Evolutionary conservation across 2,329 filamentous ascomycete genomes (phyloP).

Genomic region (Coleophoma crateriformis): DNA sequence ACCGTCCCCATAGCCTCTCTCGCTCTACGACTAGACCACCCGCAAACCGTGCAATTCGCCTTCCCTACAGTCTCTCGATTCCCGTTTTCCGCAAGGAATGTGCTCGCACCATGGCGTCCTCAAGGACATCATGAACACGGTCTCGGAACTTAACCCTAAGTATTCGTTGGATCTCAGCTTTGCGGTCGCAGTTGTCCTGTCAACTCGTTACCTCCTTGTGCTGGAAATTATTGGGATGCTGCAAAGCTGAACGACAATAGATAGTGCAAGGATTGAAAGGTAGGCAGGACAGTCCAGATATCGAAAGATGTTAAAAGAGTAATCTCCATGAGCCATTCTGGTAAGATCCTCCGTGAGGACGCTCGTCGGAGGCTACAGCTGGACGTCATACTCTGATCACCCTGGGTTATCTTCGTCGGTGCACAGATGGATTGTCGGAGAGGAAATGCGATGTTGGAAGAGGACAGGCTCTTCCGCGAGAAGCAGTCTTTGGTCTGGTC

Average conservation of each 20-base stretch:
- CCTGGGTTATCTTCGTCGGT: conserved; percentile 48
- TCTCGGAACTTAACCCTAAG: conserved; percentile 98
- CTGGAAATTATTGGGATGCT: conserved; percentile 22
- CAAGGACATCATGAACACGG: conserved; percentile 31
- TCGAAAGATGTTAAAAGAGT: conserved; percentile 44
- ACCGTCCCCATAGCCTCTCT: conserved; percentile 38
- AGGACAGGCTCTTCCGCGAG: conserved; percentile 32
- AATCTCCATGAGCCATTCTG: conserved; percentile 67
- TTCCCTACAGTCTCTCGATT: conserved; percentile 75
- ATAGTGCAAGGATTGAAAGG: conserved; percentile 41
- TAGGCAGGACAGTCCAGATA: conserved; percentile 52
- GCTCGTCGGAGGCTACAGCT: conserved; percentile 69
- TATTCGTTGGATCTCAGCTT: conserved; percentile 67
- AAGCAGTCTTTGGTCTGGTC: conserved; percentile 47
- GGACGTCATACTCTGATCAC: conserved; percentile 61
- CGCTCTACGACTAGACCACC: conserved; percentile 23
- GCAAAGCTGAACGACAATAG: conserved; percentile 46
- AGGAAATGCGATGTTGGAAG: conserved; percentile 35
- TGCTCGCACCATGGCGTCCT: not conserved
- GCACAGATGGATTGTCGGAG: conserved; percentile 26
- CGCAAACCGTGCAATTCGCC: conserved; percentile 61
- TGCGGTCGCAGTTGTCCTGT: conserved; percentile 66
- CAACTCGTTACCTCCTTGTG: conserved; percentile 55
- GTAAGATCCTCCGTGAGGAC: conserved; percentile 71
- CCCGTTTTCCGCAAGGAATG: conserved; percentile 66